phyloP scores from a whole-genome alignment of 225 moss, liverwort and hornwort genomes.

The Sphagnum tenellum region DNA sequence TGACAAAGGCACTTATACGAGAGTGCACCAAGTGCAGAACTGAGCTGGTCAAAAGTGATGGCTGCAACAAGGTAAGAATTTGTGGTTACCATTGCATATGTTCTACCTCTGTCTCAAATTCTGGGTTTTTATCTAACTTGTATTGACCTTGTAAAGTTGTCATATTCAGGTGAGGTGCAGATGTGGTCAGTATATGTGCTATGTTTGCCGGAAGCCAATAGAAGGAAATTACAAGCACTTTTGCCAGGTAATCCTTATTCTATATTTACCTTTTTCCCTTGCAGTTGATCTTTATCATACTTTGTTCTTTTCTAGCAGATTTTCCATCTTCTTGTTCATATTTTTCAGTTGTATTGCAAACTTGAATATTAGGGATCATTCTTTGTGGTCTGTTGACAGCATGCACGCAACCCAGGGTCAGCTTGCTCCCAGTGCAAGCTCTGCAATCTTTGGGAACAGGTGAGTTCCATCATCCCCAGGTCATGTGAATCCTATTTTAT shows the following conservation, averaged over 20 bases:
- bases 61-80: slow-evolving; percentile 67
- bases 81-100: too few relatives aligned
- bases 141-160: neutral
- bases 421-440: slow-evolving; percentile 39
- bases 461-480: slow-evolving; percentile 4
- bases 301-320: neutral
- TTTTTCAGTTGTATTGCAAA: neutral
- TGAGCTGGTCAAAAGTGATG: slow-evolving; percentile 71
- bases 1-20: slow-evolving; percentile 72
- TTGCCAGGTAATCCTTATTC: slow-evolving; percentile 33
- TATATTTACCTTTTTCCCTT: neutral
- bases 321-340: neutral
- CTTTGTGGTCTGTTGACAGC: slow-evolving; percentile 26
- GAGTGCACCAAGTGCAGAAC: slow-evolving; percentile 57
- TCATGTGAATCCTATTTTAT: too few relatives aligned
- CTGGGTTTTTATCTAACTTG: neutral
- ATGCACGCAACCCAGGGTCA: slow-evolving; percentile 26
- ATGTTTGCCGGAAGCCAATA: slow-evolving; percentile 58
- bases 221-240: slow-evolving; percentile 56
- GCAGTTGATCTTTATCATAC: neutral
- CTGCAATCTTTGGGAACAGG: slow-evolving; percentile 66
- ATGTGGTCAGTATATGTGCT: slow-evolving; percentile 76
- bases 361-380: neutral
- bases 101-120: neutral
- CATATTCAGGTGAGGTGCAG: slow-evolving; percentile 61